Evolutionary conservation across 2,329 filamentous ascomycete genomes (phyloP).

Genomic region (Monilinia aucupariae): DNA sequence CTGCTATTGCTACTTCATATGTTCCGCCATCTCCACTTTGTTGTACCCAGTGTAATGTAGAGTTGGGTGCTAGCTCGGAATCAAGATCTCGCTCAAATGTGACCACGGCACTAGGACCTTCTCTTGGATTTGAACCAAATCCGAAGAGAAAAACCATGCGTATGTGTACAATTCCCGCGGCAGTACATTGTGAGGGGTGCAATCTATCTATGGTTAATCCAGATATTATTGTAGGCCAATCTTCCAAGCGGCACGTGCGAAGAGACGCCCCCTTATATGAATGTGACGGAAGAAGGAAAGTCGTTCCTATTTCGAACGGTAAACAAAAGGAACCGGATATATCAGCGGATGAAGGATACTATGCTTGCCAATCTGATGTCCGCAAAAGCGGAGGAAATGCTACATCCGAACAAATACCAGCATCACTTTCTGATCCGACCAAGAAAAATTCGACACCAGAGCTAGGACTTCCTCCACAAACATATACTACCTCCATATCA

Average conservation of each 20-base stretch:
- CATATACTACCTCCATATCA: background rate
- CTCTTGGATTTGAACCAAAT: background rate
- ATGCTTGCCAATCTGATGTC: background rate
- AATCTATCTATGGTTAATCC: background rate
- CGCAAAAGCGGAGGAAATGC: background rate
- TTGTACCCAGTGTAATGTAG: slow-evolving; percentile 8
- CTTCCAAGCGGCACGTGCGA: background rate
- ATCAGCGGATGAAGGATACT: slow-evolving; percentile 3
- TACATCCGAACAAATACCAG: background rate
- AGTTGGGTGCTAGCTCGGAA: background rate
- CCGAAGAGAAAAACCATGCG: background rate
- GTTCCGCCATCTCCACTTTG: background rate
- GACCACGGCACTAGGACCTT: background rate
- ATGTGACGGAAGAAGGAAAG: background rate
- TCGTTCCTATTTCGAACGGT: background rate
- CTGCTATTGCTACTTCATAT: background rate
- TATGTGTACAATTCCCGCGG: background rate
- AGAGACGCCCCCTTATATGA: background rate
- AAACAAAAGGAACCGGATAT: background rate
- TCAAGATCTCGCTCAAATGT: background rate
- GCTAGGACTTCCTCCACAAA: background rate
- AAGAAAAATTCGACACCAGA: slow-evolving; percentile 8
- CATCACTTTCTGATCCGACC: slow-evolving; percentile 8
- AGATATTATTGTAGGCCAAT: background rate
- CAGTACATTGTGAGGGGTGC: slow-evolving; percentile 1